Percentiles rank a stretch among this genome's conserved stretches.
These are phyloP conservation scores for Lumnitzera littorea DNA, from an alignment of 345 rosid genomes.

Conservation along the genomic window DNA sequence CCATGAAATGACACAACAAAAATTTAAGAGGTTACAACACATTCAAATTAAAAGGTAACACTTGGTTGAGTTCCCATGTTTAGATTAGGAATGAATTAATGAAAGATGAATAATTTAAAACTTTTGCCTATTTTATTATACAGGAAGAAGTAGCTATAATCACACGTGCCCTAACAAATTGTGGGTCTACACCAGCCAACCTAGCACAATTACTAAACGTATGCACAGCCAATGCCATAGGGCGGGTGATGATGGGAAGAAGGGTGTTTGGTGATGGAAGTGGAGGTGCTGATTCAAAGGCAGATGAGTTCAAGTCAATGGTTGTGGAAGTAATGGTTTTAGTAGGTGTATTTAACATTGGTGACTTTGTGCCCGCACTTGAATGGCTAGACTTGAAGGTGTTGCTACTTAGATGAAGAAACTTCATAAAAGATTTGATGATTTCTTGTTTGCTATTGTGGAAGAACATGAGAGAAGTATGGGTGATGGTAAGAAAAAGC, in stretches of 20 bases:
- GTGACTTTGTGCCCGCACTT: slow-evolving; percentile 74
- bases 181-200: slow-evolving; percentile 25
- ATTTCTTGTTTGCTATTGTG: slow-evolving; percentile 46
- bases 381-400: slow-evolving; percentile 81
- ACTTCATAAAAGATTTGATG: slow-evolving; percentile 67
- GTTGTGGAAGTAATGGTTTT: slow-evolving; percentile 79
- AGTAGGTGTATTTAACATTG: slow-evolving; percentile 79
- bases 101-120: too few relatives aligned
- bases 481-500: slow-evolving; percentile 14
- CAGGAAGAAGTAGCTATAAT: slow-evolving; percentile 61
- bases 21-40: background rate
- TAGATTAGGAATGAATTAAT: too few relatives aligned
- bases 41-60: background rate
- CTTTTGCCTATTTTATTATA: background rate
- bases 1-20: background rate
- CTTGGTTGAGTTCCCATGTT: background rate
- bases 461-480: slow-evolving; percentile 47
- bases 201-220: slow-evolving; percentile 57
- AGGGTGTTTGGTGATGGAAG: slow-evolving; percentile 54
- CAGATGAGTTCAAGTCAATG: slow-evolving; percentile 85
- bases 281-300: slow-evolving; percentile 46
- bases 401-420: slow-evolving; percentile 80
- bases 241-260: slow-evolving; percentile 71
- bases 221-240: slow-evolving; percentile 69
- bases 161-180: slow-evolving; percentile 32